These are phyloP conservation scores for Decorospora gaudefroyi DNA, from an alignment of 2,329 filamentous ascomycete species.

Conservation along the genomic window DNA sequence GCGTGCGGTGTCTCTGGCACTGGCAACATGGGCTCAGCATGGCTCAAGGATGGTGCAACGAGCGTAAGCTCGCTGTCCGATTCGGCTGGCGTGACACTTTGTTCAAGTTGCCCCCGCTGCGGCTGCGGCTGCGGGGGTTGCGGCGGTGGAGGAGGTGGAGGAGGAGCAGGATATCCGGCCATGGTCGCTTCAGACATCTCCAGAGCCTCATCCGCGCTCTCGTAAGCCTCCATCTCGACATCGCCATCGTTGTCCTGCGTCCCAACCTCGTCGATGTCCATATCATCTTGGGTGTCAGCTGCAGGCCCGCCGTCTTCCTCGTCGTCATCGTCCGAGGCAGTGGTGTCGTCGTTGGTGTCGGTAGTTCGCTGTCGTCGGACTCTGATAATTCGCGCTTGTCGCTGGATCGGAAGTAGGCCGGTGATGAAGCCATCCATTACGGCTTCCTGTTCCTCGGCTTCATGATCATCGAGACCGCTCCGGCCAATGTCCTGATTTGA, in stretches of 20 bases:
- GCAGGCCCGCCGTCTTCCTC: conserved; percentile 54
- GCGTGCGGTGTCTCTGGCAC: conserved; percentile 77
- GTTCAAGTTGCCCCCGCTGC: conserved; percentile 55
- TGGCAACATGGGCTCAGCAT: conserved; percentile 67
- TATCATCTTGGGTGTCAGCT: conserved; percentile 50
- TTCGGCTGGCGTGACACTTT: conserved; percentile 70
- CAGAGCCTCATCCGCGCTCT: conserved; percentile 65
- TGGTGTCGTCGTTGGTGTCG: conserved; percentile 54
- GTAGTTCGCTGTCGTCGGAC: conserved; percentile 29
- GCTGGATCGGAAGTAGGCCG: conserved; percentile 34
- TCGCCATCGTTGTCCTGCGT: conserved; percentile 55
- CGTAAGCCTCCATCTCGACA: conserved; percentile 55
- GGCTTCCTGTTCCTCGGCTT: conserved; percentile 61
- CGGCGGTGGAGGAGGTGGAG: conserved; percentile 54
- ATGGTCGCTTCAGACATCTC: conserved; percentile 78
- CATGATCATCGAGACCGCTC: conserved; percentile 81
- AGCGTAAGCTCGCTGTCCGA: conserved; percentile 70
- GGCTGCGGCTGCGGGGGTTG: conserved; percentile 21
- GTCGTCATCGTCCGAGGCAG: conserved; percentile 51
- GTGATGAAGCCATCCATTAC: conserved; percentile 40
- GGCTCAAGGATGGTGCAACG: conserved; percentile 63
- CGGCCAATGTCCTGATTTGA: conserved; percentile 77
- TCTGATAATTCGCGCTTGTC: conserved; percentile 34
- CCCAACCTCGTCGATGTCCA: conserved; percentile 53
- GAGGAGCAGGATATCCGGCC: conserved; percentile 72